Base-by-base conservation (phyloP, 371 early-diverging fungal genomes). In the Mortierella sp. region DNA sequence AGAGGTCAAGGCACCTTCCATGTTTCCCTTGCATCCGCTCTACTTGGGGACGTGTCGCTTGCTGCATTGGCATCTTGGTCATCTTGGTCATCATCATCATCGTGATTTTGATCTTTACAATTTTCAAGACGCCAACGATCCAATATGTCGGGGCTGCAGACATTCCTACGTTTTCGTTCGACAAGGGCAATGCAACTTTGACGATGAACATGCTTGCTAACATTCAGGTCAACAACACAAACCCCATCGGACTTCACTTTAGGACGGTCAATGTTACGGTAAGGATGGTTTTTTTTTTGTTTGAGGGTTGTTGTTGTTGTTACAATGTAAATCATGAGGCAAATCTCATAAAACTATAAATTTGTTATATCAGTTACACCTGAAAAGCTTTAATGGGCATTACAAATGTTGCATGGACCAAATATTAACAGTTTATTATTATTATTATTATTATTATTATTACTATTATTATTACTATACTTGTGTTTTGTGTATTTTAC, bases 201-300 rank as follows among this genome's bases (percentile, higher is more conserved):
- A 72, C 67, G n/a, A 40, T 74, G 4, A 38, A 67, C 40, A 38
- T 80, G 40, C 50, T 71, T 0, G 75, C 80, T n/a, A 74, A 79
- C n/a, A 86, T 90, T 47, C 66, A 72, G n/a, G 89, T 90, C 24
- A 70, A 86, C 53, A 90, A 90, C 60, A 88, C 89, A 11, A 90
- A 90, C 64, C 86, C 88, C 16, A 86, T 87, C 65, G 81, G 88
- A 10, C 72, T 89, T 61, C 86, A 84, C 24, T 87, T 90, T 70
- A 82, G 84, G 1, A 67, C 74, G 11, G 73, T 89, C 60, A 72
- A 69, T n/a, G 85, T 86, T 32, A 85, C 83, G 65, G 90, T 88
- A 85, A 69, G 74, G 28, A 28, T 28, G 28, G 28, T 28, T 28
- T 28, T 28, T 1, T 1, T 28, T 28, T 28, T 28, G 28, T 1